Evolutionary conservation across 164 flowering plant genomes (phyloP), one percentile per base, ranked within the genome.

Genomic region (Umbilicus rupestris): DNA sequence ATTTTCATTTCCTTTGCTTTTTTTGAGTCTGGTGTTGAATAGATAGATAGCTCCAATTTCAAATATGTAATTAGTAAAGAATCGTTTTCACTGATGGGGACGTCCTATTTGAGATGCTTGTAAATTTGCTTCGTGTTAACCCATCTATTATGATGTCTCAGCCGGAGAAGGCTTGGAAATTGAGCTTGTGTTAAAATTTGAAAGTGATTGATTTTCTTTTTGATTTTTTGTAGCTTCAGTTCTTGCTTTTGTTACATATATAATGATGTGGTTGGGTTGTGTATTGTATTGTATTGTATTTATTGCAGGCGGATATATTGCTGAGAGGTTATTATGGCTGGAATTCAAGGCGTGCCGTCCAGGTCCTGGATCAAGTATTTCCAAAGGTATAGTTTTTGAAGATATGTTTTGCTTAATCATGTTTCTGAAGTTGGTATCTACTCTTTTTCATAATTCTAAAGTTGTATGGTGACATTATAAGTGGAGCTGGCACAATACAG

Each of bases 281-380:
- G 14, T 20, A 66, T 46, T 47, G 39, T 8, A 35, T 69, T 58
- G 14, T 20, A 66, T 46, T 47, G 39, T 8, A 35, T 69, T 65
- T 62, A 17, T 39, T 72, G 62, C 62, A 92, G 98, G 98, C 98
- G 39, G 98, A 93, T 72, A 77, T 93, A 62, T 7, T 90, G 29
- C 35, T 86, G 73, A 78, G 98, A 63, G 97, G 98, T 44, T 92
- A 90, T 73, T 63, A 52, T 50, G 89, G 96, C 55, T 92, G 98
- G 98, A 92, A 90, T 69, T 87, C 98, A 39, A 74, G 96, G 37
- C 96, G 93, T 39, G 98, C 92, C 63, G n/a, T 92, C 35, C 71
- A 84, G 77, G 85, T 88, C 64, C 79, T 92, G 8, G 78, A 88
- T 74, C 68, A 86, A 75, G 83, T 92, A 70, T 92, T 86, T 41